These are phyloP conservation scores for Cladosporium cucumerinum DNA, from an alignment of 2,329 filamentous ascomycete genomes.

Conservation along the genomic window DNA sequence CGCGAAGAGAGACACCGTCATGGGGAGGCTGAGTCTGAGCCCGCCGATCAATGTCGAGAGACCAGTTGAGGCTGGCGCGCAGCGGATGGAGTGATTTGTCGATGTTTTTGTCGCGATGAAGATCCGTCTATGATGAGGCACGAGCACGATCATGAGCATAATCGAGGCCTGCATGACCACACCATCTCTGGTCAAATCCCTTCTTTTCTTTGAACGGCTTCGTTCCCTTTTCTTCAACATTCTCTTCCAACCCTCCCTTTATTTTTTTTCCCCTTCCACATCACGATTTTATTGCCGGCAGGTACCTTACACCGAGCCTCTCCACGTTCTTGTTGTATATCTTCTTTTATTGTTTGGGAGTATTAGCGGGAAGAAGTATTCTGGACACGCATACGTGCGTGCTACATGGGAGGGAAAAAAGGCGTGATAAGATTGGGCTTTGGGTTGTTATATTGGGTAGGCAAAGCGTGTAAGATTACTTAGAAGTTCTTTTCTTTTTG, in stretches of 20 bases:
- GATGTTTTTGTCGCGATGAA: neutral
- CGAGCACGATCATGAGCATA: neutral
- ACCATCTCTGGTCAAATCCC: neutral
- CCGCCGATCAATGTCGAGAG: conserved; percentile 1
- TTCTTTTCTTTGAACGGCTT: neutral
- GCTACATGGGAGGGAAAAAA: neutral
- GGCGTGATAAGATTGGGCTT: neutral
- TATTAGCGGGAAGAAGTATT: too few species aligned
- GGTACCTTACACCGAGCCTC: neutral
- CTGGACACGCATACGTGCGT: conserved; percentile 11
- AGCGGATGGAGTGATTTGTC: neutral
- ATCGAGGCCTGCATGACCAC: neutral
- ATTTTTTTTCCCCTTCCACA: neutral
- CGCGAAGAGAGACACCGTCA: conserved; percentile 31
- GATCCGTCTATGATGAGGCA: neutral
- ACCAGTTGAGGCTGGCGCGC: neutral
- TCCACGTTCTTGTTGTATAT: neutral
- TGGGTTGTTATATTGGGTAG: neutral
- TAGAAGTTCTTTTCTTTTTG: neutral
- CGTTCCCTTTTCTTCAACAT: neutral
- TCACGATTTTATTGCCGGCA: neutral
- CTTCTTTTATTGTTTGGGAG: neutral
- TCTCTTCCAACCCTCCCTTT: neutral
- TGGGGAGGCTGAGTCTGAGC: conserved; percentile 20
- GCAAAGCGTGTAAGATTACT: neutral